Base-by-base conservation (phyloP, 208 protist genomes). In the Plasmodiophora brassicae region DNA sequence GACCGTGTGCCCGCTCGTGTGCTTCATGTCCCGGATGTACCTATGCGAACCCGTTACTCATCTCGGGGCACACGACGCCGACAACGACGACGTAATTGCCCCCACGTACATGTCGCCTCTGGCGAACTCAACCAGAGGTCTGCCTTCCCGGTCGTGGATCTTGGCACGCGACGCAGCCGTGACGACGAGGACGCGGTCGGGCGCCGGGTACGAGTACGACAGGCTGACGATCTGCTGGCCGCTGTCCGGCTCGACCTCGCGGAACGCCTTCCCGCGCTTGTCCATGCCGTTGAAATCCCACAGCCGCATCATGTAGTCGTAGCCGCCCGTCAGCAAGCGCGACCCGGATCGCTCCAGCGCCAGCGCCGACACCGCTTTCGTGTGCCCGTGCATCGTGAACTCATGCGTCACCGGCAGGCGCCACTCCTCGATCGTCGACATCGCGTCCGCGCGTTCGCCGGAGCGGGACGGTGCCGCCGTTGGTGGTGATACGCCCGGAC, bases 281-380 rank as follows among this genome's bases (percentile, higher is more conserved):
- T 57, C 50, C 50, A 57, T 57, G 14, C 50, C 50, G 50, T 57
- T 57, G 50, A 88, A 88, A 88, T 78, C 25, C 8, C 20, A 88
- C 32, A 50, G 78, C 36, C 1, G 14, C 28, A 88, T 10, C 0
- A 20, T 39, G 22, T 71, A 78, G 60, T 88, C 20, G 14, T 71
- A 39, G 1, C 32, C 0, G 22, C 85, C 85, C 41, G 85, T 78
- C 38, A 38, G 46, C 44, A 88, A 20, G 10, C 78, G 14, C 39
- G 10, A 39, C 5, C 85, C 85, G 0, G 14, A 25, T 0, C 32
- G 8, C 22, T 83, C 46, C 41, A 57, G 10, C 25, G 0, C 1
- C 28, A 88, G 0, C 1, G 50, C 22, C 5, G 46, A 50, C 39
- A 88, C 22, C 0, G 8, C 0, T 88, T 88, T 88, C 35, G 0